Conservation (phyloP, 306 rosid genomes). For the Cucurbita maxima region DNA sequence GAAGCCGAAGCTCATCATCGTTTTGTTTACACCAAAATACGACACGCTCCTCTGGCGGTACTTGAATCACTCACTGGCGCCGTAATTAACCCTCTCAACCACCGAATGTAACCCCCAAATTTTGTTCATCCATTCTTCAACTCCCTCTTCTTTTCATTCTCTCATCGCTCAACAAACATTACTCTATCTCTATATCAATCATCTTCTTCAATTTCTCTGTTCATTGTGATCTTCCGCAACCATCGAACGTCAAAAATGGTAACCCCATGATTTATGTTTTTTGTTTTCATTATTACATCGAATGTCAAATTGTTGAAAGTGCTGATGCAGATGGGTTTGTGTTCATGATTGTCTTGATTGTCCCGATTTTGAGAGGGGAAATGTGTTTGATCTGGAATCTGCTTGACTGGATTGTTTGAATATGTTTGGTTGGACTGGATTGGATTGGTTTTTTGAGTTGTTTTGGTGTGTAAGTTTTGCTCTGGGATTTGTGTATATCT, state of each 20-base stretch:
- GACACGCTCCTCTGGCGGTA: not conserved
- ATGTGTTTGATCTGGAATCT: not conserved
- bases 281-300: not conserved
- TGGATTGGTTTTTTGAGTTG: not conserved
- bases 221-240: not conserved
- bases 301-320: not conserved
- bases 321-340: not conserved
- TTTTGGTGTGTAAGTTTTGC: not conserved
- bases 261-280: not conserved
- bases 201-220: not conserved
- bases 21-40: not conserved
- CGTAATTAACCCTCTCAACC: not conserved
- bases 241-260: not conserved
- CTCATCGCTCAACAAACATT: not conserved
- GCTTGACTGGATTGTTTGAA: not conserved
- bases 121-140: not conserved
- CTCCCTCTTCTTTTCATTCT: not conserved
- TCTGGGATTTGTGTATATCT: not conserved
- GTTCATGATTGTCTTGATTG: not conserved
- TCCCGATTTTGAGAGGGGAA: not conserved
- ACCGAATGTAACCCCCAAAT: not conserved
- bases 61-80: not conserved
- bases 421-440: not conserved
- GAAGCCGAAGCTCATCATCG: slow-evolving; percentile 1
- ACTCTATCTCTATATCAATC: not conserved